These are phyloP conservation scores for Phenoliferia sp. DNA, from an alignment of 1,284 basidiomycete genomes.

Conservation along the genomic window DNA sequence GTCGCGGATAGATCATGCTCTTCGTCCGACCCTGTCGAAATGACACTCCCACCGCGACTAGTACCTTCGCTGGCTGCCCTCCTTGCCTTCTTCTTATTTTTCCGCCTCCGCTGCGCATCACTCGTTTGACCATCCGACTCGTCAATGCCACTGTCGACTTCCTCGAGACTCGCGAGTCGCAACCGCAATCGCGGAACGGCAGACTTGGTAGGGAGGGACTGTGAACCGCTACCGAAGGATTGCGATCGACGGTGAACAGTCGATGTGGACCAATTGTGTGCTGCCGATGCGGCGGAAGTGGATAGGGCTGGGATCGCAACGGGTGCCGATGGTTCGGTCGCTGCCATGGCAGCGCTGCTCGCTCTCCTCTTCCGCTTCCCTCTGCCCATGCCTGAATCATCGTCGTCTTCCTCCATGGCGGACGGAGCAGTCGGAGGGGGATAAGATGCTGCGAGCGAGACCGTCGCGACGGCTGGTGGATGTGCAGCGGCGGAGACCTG, in stretches of 20 bases:
- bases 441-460: constrained; percentile 1
- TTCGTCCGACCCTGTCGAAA: constrained; percentile 4
- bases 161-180: constrained; percentile 25
- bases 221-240: constrained; percentile 1
- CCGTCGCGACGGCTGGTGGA: constrained; percentile 7
- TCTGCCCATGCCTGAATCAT: constrained; percentile 30
- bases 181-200: constrained; percentile 23
- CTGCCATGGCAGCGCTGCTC: constrained; percentile 29
- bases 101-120: constrained; percentile 23
- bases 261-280: not conserved
- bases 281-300: not conserved
- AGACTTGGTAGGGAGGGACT: constrained; percentile 20
- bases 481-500: not conserved
- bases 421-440: not conserved
- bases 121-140: constrained; percentile 31
- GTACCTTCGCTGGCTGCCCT: constrained; percentile 25
- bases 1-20: not conserved
- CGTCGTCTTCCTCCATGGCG: constrained; percentile 18
- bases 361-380: constrained; percentile 33
- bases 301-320: not conserved
- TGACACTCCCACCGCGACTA: constrained; percentile 16
- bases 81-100: constrained; percentile 29
- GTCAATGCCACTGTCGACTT: constrained; percentile 15
- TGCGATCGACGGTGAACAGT: not conserved
- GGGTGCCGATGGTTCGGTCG: constrained; percentile 7